Evolutionary conservation across 257 asterid genomes (phyloP), one percentile per base, ranked within the genome.

Genomic region (Verbascum thapsus): DNA sequence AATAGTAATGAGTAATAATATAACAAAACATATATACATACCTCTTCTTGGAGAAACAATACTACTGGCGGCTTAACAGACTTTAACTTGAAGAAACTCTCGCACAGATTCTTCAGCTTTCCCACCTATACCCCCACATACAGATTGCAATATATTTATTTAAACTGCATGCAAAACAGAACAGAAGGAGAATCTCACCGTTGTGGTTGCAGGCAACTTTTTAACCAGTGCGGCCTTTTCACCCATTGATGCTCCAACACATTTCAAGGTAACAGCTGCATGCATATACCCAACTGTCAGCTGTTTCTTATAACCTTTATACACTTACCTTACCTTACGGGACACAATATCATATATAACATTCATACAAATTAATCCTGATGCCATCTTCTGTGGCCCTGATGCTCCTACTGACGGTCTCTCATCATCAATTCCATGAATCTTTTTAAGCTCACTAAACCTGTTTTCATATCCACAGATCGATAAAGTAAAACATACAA

Each of bases 41-140:
- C 99, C 97, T 84, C 92, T 84, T 90, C 99, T 69, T 85, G 87
- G 63, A 90, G 95, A 81, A 77, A 87, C 44, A 94, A 53, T 61
- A 82, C 41, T n/a, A n/a, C n/a, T n/a, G n/a, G n/a, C n/a, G 84
- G 94, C 72, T 84, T 87, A 60, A 84, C 50, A n/a, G 94, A 90
- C 64, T 83, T 85, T 13, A 90, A 67, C 87, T 94, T 90, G 85
- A 94, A 94, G 90, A 94, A 90, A 77, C 89, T 94, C 78, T 66
- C 83, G 23, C 97, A 90, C 16, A 94, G 73, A 74, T 80, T 87
- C 86, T 89, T 89, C 83, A 92, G 85, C 82, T 92, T 92, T 72
- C 96, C 97, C 13, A 92, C 89, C 99, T 92, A 61, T 19, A 61
- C n/a, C n/a, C n/a, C n/a, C n/a, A n/a, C n/a, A n/a, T n/a, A n/a